Evolutionary conservation across 345 rosid species (phyloP).

Genomic region (Hibiscus tridactylites): DNA sequence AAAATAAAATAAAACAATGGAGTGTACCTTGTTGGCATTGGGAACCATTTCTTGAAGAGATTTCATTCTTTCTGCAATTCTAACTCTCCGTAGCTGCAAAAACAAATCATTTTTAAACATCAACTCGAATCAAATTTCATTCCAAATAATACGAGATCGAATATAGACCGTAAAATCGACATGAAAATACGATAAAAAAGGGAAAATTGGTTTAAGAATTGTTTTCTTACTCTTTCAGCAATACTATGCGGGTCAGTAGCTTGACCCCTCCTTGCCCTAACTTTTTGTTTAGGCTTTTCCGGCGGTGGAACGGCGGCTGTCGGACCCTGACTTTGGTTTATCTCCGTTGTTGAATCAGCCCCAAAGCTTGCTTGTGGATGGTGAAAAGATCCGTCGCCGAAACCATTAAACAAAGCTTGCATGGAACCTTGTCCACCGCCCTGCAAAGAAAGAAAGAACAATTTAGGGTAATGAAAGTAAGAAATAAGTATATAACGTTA

Average conservation of each 20-base stretch:
- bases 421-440: constrained; percentile 34
- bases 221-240: constrained; percentile 66
- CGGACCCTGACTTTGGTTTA: constrained; percentile 39
- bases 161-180: too few relatives aligned
- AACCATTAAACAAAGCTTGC: constrained; percentile 50
- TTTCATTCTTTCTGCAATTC: constrained; percentile 98
- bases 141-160: too few relatives aligned
- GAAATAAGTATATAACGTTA: not conserved
- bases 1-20: not conserved
- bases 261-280: constrained; percentile 97
- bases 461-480: not conserved
- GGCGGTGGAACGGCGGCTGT: constrained; percentile 45
- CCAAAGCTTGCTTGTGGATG: constrained; percentile 43
- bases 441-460: constrained; percentile 7
- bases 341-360: constrained; percentile 22
- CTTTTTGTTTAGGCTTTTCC: constrained; percentile 54
- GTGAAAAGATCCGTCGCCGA: constrained; percentile 49
- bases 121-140: too few relatives aligned
- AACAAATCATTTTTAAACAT: constrained; percentile 1
- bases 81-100: constrained; percentile 81
- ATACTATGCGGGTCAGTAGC: constrained; percentile 99
- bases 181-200: not conserved
- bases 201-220: not conserved
- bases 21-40: constrained; percentile 80
- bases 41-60: constrained; percentile 96